Percentiles rank a stretch among this genome's conserved stretches.
Evolutionary conservation across 345 rosid genomes (phyloP).

Genomic region (Salix dunnii): DNA sequence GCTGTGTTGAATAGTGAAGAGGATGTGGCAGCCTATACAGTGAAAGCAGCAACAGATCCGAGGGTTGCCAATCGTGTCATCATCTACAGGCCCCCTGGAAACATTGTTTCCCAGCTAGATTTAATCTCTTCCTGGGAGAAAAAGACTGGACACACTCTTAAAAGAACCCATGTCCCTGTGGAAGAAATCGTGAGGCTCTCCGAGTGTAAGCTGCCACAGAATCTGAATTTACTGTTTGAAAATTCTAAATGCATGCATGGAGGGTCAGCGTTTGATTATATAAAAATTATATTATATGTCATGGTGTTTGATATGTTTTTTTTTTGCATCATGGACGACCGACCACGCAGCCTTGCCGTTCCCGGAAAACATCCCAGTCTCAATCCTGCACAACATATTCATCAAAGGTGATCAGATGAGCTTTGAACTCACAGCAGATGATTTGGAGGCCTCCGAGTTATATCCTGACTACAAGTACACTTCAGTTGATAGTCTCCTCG

Average conservation of each 20-base stretch:
- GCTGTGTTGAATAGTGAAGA: too few species aligned
- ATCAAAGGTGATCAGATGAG: too few species aligned
- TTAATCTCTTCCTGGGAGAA: constrained; percentile 34
- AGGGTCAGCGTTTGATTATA: too few species aligned
- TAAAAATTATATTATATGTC: too few species aligned
- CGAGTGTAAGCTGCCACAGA: constrained; percentile 20
- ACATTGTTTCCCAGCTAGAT: constrained; percentile 30
- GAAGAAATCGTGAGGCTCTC: constrained; percentile 24
- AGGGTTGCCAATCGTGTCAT: constrained; percentile 26
- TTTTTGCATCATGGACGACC: too few species aligned
- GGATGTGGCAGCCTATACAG: constrained; percentile 33
- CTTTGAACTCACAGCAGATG: too few species aligned
- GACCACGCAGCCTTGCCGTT: too few species aligned
- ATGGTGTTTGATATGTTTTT: too few species aligned
- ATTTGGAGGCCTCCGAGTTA: constrained; percentile 37
- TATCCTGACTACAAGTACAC: constrained; percentile 37
- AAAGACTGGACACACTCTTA: constrained; percentile 24
- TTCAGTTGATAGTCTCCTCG: constrained; percentile 27
- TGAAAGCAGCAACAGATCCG: constrained; percentile 34
- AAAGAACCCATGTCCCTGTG: constrained; percentile 19
- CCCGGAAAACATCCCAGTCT: too few species aligned
- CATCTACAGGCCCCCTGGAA: constrained; percentile 21
- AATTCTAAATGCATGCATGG: too few species aligned
- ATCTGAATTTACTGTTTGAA: neutral
- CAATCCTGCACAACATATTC: too few species aligned